Conservation (phyloP, 1,284 basidiomycete genomes). For the Cutaneotrichosporon dermatis region DNA sequence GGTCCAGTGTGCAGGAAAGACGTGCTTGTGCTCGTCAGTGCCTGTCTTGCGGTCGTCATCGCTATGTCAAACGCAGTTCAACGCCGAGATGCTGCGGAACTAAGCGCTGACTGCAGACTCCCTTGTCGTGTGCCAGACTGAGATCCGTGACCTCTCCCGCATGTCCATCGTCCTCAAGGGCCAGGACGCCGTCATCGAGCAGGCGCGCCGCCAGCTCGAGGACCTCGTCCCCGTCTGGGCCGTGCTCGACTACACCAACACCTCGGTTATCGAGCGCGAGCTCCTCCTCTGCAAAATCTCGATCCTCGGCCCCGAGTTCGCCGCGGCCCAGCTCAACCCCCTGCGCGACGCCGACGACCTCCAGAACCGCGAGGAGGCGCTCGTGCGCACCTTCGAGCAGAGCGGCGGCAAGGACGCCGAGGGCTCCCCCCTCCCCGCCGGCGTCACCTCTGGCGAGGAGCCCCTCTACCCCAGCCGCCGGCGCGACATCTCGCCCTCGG, state of each 20-base stretch:
- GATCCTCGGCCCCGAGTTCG: slow-evolving; percentile 94
- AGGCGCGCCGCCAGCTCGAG: slow-evolving; percentile 87
- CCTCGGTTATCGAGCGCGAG: slow-evolving; percentile 79
- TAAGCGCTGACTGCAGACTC: slow-evolving; percentile 70
- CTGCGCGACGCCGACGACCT: slow-evolving; percentile 46
- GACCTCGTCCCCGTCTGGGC: slow-evolving; percentile 97
- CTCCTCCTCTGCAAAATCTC: slow-evolving; percentile 87
- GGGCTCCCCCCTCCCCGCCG: slow-evolving; percentile 62
- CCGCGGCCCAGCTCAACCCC: slow-evolving; percentile 82
- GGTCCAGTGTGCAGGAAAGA: no score
- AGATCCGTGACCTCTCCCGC: slow-evolving; percentile 91
- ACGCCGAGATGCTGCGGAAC: no score
- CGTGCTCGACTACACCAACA: slow-evolving; percentile 91
- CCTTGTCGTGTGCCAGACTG: slow-evolving; percentile 95
- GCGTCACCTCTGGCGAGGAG: slow-evolving; percentile 42
- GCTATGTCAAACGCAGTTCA: no score
- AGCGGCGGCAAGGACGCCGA: slow-evolving; percentile 49
- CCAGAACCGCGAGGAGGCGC: slow-evolving; percentile 16
- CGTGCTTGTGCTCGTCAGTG: no score
- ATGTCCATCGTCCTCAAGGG: slow-evolving; percentile 98
- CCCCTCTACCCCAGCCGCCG: slow-evolving; percentile 27
- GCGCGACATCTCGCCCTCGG: slow-evolving; percentile 53
- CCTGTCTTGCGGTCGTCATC: no score
- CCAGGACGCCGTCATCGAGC: slow-evolving; percentile 96
- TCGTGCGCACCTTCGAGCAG: slow-evolving; percentile 24